These are phyloP conservation scores for Isochrysis galbana DNA, from an alignment of 78 protist species.

Conservation along the genomic window DNA sequence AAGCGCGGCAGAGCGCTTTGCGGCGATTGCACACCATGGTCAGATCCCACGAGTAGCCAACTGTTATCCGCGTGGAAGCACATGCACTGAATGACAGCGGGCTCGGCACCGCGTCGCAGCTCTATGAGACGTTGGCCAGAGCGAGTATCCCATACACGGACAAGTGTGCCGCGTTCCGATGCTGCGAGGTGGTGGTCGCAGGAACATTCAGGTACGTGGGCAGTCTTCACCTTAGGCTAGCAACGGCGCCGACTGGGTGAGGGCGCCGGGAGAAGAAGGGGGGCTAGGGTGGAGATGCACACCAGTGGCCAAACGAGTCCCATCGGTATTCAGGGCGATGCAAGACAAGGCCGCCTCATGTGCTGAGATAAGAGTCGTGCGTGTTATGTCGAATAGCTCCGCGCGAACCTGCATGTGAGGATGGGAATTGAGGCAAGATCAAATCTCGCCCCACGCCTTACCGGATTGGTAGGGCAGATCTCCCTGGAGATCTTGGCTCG, in stretches of 20 bases:
- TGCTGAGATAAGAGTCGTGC: conserved; percentile 62
- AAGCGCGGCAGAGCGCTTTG: background rate
- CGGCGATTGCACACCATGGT: conserved; percentile 56
- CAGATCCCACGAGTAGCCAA: conserved; percentile 81
- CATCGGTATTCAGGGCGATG: conserved; percentile 74
- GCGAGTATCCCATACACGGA: conserved; percentile 88
- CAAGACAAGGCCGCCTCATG: conserved; percentile 73
- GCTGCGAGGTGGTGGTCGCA: no score
- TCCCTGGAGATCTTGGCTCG: no score
- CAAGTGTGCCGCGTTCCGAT: conserved; percentile 74
- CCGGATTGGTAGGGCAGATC: no score
- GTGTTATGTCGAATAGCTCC: conserved; percentile 35
- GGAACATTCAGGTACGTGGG: no score
- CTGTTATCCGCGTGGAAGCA: conserved; percentile 71
- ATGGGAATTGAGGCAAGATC: background rate
- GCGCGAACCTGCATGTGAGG: conserved; percentile 40
- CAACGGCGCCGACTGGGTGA: no score
- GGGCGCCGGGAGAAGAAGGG: no score
- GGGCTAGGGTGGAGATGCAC: no score
- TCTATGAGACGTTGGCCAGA: conserved; percentile 75
- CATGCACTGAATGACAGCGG: conserved; percentile 78
- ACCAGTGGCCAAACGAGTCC: conserved; percentile 90
- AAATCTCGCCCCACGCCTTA: background rate
- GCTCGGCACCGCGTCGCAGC: conserved; percentile 89
- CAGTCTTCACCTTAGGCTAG: no score